Percentiles rank a stretch among this genome's conserved stretches.
phyloP scores from a whole-genome alignment of 202 grass and related monocot genomes.

The Tripidium arundinaceum region DNA sequence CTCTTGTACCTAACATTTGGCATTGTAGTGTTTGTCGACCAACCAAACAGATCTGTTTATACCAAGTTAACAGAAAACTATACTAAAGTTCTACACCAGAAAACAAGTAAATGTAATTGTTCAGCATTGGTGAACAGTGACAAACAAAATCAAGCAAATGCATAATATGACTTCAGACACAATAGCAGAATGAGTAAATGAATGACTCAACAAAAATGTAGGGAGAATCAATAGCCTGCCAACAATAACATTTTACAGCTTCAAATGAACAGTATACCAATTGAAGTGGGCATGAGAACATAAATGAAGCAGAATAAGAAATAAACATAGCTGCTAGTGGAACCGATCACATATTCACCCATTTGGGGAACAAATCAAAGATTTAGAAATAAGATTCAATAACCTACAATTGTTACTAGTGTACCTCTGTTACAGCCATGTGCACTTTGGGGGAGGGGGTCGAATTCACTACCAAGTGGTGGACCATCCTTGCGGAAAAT shows the following conservation, averaged over 20 bases:
- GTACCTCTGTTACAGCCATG: conserved; percentile 50
- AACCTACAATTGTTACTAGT: background rate
- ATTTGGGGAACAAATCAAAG: background rate
- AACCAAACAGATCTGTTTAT: background rate
- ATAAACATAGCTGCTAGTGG: background rate
- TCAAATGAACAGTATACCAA: background rate
- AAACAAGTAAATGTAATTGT: conserved; percentile 16
- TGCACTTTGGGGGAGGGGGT: conserved; percentile 38
- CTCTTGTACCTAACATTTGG: background rate
- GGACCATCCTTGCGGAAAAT: conserved; percentile 93
- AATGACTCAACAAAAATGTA: background rate
- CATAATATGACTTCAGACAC: background rate
- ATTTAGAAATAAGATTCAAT: background rate
- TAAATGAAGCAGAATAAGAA: background rate
- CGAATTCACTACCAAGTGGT: conserved; percentile 68
- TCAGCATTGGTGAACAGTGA: background rate
- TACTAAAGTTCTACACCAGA: conserved; percentile 5
- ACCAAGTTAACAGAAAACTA: conserved; percentile 1
- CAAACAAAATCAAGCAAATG: conserved; percentile 12
- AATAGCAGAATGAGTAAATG: conserved; percentile 4
- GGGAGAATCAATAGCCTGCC: background rate
- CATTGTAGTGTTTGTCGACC: background rate
- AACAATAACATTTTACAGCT: conserved; percentile 14
- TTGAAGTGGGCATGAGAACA: background rate
- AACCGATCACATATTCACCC: background rate